Percentiles rank a stretch among this genome's conserved stretches.
phyloP scores from a whole-genome alignment of 345 rosid genomes.

The Erucastrum elatum region DNA sequence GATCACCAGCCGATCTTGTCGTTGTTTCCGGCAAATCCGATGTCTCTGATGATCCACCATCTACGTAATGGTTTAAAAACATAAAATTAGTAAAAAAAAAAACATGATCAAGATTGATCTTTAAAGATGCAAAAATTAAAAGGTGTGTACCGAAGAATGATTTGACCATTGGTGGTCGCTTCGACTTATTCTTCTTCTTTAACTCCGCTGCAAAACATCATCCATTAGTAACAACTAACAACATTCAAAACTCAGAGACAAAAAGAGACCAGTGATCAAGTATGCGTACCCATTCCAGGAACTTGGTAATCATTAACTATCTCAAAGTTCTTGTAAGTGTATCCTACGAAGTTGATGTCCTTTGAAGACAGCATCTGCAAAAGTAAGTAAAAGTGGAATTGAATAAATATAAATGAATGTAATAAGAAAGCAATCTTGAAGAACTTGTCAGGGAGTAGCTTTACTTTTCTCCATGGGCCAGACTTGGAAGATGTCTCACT shows the following conservation, averaged over 20 bases:
- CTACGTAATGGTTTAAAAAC: constrained; percentile 4
- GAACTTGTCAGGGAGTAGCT: neutral
- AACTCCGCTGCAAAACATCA: constrained; percentile 58
- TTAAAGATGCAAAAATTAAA: neutral
- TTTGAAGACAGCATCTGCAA: constrained; percentile 81
- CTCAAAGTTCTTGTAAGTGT: constrained; percentile 88
- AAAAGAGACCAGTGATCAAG: constrained; percentile 16
- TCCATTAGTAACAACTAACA: neutral
- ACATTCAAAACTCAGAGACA: neutral
- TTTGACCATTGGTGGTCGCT: constrained; percentile 66
- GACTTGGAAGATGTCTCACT: constrained; percentile 51
- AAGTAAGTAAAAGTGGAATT: constrained; percentile 15
- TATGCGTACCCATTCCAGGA: constrained; percentile 74
- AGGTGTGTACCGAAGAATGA: constrained; percentile 65
- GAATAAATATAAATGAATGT: neutral
- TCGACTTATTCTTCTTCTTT: constrained; percentile 76
- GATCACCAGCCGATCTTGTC: constrained; percentile 35
- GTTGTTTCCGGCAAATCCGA: constrained; percentile 55
- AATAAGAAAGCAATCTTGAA: neutral
- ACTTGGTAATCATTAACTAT: constrained; percentile 88
- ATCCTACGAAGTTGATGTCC: constrained; percentile 83
- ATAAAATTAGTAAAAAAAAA: neutral
- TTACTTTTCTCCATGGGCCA: constrained; percentile 93
- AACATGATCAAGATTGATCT: neutral
- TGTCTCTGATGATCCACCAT: constrained; percentile 35